phyloP scores from a whole-genome alignment of 495 filamentous ascomycete species.

The Collariella sp. region DNA sequence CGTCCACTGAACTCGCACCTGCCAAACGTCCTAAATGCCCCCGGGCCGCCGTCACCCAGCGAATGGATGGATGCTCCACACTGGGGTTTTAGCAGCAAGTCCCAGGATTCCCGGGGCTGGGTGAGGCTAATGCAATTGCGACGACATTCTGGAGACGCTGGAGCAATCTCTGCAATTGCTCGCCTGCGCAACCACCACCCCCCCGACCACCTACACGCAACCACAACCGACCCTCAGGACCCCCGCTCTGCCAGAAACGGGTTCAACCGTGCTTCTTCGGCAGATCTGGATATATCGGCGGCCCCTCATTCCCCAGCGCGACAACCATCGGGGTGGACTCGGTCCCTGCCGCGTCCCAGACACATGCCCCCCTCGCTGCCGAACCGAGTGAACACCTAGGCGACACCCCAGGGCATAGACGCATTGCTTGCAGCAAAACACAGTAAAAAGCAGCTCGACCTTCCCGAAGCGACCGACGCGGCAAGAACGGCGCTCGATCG shows the following conservation, averaged over 20 bases:
- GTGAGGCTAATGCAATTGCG: conserved; percentile 13
- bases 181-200: conserved; percentile 8
- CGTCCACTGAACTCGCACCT: conserved; percentile 1
- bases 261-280: not conserved
- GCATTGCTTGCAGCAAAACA: not conserved
- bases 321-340: not conserved
- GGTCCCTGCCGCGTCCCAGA: not conserved
- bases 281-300: not conserved
- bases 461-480: not conserved
- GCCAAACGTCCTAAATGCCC: conserved; percentile 4
- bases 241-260: conserved; percentile 1
- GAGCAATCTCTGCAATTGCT: conserved; percentile 20
- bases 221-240: not conserved
- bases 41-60: not conserved
- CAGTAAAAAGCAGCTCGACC: not conserved
- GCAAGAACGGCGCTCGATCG: not conserved
- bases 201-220: not conserved
- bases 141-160: conserved; percentile 14
- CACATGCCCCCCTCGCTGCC: not conserved
- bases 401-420: not conserved
- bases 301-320: not conserved
- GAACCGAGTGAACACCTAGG: not conserved
- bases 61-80: conserved; percentile 10
- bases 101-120: conserved; percentile 6
- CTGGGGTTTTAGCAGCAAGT: conserved; percentile 13